These are phyloP conservation scores for Fusarium gaditjirri DNA, from an alignment of 2,329 filamentous ascomycete species.

Conservation along the genomic window DNA sequence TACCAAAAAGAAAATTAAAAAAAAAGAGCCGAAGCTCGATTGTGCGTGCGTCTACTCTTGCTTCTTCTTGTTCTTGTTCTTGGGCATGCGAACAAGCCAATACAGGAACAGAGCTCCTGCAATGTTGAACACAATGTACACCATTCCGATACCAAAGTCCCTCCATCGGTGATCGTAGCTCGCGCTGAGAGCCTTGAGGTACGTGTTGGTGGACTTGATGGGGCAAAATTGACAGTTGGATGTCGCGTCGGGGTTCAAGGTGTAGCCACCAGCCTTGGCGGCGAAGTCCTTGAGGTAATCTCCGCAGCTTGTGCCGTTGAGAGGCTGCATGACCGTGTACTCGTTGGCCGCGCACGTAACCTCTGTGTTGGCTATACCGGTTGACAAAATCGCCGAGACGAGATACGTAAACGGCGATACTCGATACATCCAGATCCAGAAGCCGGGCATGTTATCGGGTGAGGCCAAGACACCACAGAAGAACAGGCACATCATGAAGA, in stretches of 20 bases:
- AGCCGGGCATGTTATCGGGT: constrained; percentile 68
- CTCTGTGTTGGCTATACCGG: constrained; percentile 42
- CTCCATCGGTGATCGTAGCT: constrained; percentile 65
- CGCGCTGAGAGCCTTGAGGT: constrained; percentile 54
- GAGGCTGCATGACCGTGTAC: constrained; percentile 70
- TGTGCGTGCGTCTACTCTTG: background rate
- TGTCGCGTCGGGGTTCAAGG: constrained; percentile 64
- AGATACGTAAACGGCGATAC: constrained; percentile 65
- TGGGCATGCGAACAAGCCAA: constrained; percentile 57
- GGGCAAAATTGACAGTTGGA: constrained; percentile 59
- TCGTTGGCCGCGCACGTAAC: constrained; percentile 71
- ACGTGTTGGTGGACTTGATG: constrained; percentile 53
- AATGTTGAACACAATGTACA: constrained; percentile 65
- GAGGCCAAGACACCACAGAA: constrained; percentile 74
- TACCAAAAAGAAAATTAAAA: constrained; percentile 7
- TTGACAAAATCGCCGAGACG: constrained; percentile 42
- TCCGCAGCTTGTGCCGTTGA: constrained; percentile 61
- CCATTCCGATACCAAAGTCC: constrained; percentile 67
- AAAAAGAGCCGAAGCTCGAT: background rate
- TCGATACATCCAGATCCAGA: constrained; percentile 81
- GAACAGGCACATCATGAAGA: constrained; percentile 72
- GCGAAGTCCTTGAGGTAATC: constrained; percentile 65
- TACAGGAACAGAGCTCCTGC: constrained; percentile 61
- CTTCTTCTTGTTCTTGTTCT: constrained; percentile 47
- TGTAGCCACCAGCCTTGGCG: constrained; percentile 56